Evolutionary conservation across 2,329 filamentous ascomycete species (phyloP).

Genomic region (Colletotrichum tamarilloi): DNA sequence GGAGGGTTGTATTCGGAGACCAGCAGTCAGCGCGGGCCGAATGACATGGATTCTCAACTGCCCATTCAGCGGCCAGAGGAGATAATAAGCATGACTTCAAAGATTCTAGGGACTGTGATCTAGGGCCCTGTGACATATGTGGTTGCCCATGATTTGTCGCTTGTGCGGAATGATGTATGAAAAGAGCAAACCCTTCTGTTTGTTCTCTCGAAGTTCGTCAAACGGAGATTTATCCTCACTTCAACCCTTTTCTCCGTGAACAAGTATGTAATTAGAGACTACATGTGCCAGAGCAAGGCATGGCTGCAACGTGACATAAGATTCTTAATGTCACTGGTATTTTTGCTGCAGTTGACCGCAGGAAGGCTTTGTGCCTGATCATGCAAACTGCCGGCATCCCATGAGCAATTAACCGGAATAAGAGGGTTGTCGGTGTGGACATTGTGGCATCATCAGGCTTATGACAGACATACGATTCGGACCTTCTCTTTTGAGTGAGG

Average conservation of each 20-base stretch:
- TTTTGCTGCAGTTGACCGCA: not conserved
- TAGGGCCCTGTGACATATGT: not conserved
- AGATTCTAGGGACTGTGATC: not conserved
- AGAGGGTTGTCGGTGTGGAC: not conserved
- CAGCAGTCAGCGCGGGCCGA: not conserved
- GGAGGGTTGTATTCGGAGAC: conserved; percentile 3
- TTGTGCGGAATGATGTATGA: not conserved
- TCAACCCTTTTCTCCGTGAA: not conserved
- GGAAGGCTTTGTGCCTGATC: not conserved
- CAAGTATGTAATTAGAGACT: not conserved
- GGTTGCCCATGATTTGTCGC: not conserved
- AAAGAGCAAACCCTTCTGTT: not conserved
- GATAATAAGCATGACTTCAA: not conserved
- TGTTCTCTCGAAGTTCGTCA: not conserved
- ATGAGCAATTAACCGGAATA: not conserved
- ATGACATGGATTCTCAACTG: not conserved
- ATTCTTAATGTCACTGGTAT: not conserved
- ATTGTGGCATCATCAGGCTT: not conserved
- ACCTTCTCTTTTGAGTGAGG: not conserved
- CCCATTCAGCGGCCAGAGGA: not conserved
- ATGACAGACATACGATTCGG: not conserved
- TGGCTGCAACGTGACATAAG: not conserved
- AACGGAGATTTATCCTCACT: not conserved
- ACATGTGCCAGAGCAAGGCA: not conserved
- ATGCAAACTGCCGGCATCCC: not conserved